A percentile compares a stretch with the other conserved stretches of the same genome.
Conservation (phyloP, 75 land plant species). For the Larix kaempferi region DNA sequence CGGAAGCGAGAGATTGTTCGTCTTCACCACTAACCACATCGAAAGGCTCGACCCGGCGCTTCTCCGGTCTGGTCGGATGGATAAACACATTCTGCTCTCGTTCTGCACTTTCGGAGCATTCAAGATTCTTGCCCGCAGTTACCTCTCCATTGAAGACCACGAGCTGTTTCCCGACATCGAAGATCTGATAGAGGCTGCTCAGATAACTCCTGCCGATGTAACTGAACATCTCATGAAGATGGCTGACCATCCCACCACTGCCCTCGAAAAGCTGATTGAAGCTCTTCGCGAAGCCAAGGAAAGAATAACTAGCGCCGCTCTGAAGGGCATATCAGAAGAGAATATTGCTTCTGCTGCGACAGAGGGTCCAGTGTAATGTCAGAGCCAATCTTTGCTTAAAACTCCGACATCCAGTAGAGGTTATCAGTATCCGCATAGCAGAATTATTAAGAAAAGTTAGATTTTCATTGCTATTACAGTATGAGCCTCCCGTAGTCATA, state of each 20-base stretch:
- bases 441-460: no score
- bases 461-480: no score
- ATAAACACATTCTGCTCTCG: slow-evolving; percentile 54
- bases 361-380: no score
- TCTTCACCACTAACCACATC: slow-evolving; percentile 66
- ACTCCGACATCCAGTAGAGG: no score
- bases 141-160: slow-evolving; percentile 41
- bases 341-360: no score
- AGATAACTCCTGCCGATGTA: slow-evolving; percentile 55
- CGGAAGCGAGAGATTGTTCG: slow-evolving; percentile 58
- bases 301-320: not conserved
- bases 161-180: slow-evolving; percentile 7
- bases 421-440: no score
- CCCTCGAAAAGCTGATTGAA: not conserved
- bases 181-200: slow-evolving; percentile 16
- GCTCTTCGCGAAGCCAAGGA: not conserved
- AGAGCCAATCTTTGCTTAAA: no score
- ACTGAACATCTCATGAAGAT: slow-evolving; percentile 26
- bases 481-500: not conserved
- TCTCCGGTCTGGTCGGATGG: slow-evolving; percentile 65
- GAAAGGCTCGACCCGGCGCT: slow-evolving; percentile 60
- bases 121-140: slow-evolving; percentile 39
- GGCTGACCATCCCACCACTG: not conserved
- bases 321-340: no score
- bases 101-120: slow-evolving; percentile 45